Base-by-base conservation (phyloP, 441 rosid genomes). In the Adansonia madagascariensis region DNA sequence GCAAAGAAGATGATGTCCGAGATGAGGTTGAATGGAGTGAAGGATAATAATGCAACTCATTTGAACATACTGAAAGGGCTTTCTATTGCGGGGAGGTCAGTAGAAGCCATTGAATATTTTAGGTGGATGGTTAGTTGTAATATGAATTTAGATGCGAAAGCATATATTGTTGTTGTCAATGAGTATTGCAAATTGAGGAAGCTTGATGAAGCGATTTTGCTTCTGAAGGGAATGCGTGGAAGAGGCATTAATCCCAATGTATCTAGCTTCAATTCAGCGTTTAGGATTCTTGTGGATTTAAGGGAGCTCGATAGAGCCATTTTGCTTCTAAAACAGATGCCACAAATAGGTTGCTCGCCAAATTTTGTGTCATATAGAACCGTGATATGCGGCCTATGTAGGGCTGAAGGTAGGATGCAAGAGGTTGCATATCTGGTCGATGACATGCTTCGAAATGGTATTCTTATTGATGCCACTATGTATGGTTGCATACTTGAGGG, bases 1-100 rank as follows among this genome's bases (percentile, higher is more conserved):
- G 88, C 86, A 22, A 82, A 77, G 80, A 73, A 39, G 75, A 50
- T 84, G 81, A 56, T 84, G 43, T 75, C 83, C 12, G 65, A 77
- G 71, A 87, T 87, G 90, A 84, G 88, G 43, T 74, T 82, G 39
- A 80, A 81, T 73, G 88, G 88, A 8, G 14, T 82, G 71, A 85
- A 67, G 75, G 90, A 84, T 55, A 84, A 84, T 78, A 27, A 60
- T 66, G 80, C 82, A 6, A 84, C 85, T 66, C 86, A 76, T 71
- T 50, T 66, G 35, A 85, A 79, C 35, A 85, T 87, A 47, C 66
- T 84, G n/a, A 87, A 84, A 65, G 88, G 90, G 47, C 78, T 83
- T 46, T 73, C 70, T 17, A 2, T 31, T 7, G 81, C 44, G 1
- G 82, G 82, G 72, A 84, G 79, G 76, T 73, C 78, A 0, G 65